Evolutionary conservation across 1,139 yeast species (phyloP).

Genomic region (Pichia inconspicua): DNA sequence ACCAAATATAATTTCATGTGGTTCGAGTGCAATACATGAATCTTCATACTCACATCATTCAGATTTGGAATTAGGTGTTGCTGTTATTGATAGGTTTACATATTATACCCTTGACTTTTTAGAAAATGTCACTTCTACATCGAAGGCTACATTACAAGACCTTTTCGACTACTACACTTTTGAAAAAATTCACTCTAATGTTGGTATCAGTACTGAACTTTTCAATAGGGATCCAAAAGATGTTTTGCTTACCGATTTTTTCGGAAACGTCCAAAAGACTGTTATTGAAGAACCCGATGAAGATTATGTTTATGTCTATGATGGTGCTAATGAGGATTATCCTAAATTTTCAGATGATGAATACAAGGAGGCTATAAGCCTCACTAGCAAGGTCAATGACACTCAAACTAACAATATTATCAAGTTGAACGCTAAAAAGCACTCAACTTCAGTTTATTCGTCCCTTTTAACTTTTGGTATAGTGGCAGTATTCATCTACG

Average conservation of each 20-base stretch:
- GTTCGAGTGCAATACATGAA: conserved; percentile 84
- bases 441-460: conserved; percentile 1
- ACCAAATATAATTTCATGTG: conserved; percentile 88
- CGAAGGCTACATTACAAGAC: conserved; percentile 70
- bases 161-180: conserved; percentile 77
- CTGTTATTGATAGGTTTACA: conserved; percentile 93
- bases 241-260: conserved; percentile 83
- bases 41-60: conserved; percentile 94
- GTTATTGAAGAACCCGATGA: conserved; percentile 41
- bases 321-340: conserved; percentile 9
- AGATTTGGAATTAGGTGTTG: conserved; percentile 93
- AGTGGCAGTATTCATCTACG: neutral
- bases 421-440: neutral
- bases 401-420: conserved; percentile 3
- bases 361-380: neutral
- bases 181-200: conserved; percentile 81
- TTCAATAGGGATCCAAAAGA: conserved; percentile 60
- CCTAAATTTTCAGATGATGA: neutral
- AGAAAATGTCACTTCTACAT: conserved; percentile 70
- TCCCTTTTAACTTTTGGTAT: neutral
- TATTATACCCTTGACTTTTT: conserved; percentile 84
- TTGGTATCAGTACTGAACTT: conserved; percentile 82
- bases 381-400: neutral
- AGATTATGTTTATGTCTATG: conserved; percentile 9
- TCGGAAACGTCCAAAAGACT: conserved; percentile 86